A percentile compares a stretch with the other conserved stretches of the same genome.
phyloP scores from a whole-genome alignment of 2,329 filamentous ascomycete genomes.

The Drechmeria coniospora region DNA sequence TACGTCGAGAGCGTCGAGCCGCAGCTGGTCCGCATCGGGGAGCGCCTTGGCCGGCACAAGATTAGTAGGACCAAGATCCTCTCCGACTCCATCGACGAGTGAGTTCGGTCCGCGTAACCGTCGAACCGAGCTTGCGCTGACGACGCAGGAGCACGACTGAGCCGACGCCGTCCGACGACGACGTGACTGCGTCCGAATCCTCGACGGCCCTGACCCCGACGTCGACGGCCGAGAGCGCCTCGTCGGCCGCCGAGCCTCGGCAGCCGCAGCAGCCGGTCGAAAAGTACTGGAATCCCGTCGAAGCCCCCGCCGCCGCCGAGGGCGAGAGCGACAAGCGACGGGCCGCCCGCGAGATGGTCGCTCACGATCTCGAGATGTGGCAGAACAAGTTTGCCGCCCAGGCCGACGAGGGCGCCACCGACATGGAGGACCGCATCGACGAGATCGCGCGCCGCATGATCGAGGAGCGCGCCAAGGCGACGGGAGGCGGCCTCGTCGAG shows the following conservation, averaged over 20 bases:
- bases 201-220: conserved; percentile 16
- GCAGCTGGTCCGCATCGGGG: conserved; percentile 80
- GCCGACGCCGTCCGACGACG: conserved; percentile 17
- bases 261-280: conserved; percentile 6
- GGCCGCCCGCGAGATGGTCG: conserved; percentile 50
- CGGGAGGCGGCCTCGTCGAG: conserved; percentile 50
- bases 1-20: conserved; percentile 92
- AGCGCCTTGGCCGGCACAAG: conserved; percentile 66
- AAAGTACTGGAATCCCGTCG: conserved; percentile 18
- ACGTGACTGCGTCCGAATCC: conserved; percentile 18
- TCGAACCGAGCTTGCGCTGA: neutral
- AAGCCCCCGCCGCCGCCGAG: conserved; percentile 28
- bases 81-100: conserved; percentile 3
- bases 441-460: conserved; percentile 43
- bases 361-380: conserved; percentile 69
- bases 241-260: conserved; percentile 13
- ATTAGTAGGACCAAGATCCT: conserved; percentile 18
- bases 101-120: neutral
- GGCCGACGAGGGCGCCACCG: conserved; percentile 59
- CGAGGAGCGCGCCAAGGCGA: conserved; percentile 45
- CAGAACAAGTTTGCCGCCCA: conserved; percentile 76
- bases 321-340: conserved; percentile 39
- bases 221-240: conserved; percentile 4
- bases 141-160: conserved; percentile 4
- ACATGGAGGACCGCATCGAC: conserved; percentile 56